Evolutionary conservation across 805 yeast genomes (phyloP), one percentile per base, ranked within the genome.

Genomic region (Saccharomycopsis javanensis): DNA sequence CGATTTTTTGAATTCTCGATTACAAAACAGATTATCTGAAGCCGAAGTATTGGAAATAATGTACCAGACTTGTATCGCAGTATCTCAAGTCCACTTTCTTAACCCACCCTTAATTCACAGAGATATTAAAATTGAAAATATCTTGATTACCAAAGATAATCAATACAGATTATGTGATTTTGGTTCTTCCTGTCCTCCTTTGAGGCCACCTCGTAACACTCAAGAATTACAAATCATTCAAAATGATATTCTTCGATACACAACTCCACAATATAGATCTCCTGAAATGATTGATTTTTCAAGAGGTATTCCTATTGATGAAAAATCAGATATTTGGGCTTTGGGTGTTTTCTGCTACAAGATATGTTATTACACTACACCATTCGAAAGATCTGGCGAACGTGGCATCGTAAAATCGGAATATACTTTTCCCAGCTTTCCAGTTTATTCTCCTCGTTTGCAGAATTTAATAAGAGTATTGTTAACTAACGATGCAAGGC

Each of bases 251-350:
- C 79, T 88, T 65, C 82, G 84, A 61, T 96, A 92, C 67, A 92
- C 99, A 0, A 92, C 99, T 3, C 96, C 96, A 15, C 99, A 94
- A 69, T 92, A 92, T 68, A 76, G 99, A 61, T 77, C 95, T 0
- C 99, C 99, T 0, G 99, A 92, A 68, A 94, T 92, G 98, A 80
- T 92, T 57, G 97, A 92, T 70, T 76, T 91, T 27, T 85, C 85
- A 67, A 75, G 89, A 51, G 87, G 90, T 5, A 72, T 82, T 51
- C 94, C 97, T 1, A 86, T 92, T 45, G 94, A 92, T 69, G 95
- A 91, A 65, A 89, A 89, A 69, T 78, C 92, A 6, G 99, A 92
- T 71, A 87, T 92, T 52, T 92, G 99, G 99, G 99, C 99, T 0
- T 72, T 92, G 52, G 99, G 99, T 10, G 85, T 94, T 33, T 88